Conservation (phyloP, 495 filamentous ascomycete species). For the Daldinia vernicosa region DNA sequence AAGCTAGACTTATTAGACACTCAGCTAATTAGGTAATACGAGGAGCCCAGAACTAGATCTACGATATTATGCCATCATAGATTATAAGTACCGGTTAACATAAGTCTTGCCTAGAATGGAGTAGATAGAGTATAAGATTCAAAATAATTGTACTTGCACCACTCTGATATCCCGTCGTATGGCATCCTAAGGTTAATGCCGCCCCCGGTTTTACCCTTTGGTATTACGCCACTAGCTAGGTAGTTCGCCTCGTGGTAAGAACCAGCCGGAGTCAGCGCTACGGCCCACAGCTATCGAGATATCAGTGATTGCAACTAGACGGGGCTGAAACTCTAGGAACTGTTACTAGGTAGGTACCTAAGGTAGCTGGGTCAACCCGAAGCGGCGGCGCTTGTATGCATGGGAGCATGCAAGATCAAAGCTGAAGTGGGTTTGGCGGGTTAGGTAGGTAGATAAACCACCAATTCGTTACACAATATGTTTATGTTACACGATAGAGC, state of each 20-base stretch:
- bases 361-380: neutral
- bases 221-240: neutral
- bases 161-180: too few species aligned
- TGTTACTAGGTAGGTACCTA: neutral
- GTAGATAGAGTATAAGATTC: too few species aligned
- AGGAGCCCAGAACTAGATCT: too few species aligned
- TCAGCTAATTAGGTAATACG: too few species aligned
- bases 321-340: neutral
- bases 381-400: conserved; percentile 2
- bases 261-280: neutral
- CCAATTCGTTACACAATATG: conserved; percentile 31
- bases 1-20: too few species aligned
- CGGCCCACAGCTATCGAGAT: neutral
- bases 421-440: neutral
- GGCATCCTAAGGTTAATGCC: too few species aligned
- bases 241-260: neutral
- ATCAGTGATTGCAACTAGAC: neutral
- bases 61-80: too few species aligned
- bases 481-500: conserved; percentile 20
- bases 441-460: conserved; percentile 39
- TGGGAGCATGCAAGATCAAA: neutral
- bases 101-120: too few species aligned
- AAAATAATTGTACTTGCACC: too few species aligned
- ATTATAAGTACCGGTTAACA: too few species aligned
- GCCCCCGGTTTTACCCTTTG: neutral